Base-by-base conservation (phyloP, 2,329 filamentous ascomycete genomes). In the Acrocalymma vagum region DNA sequence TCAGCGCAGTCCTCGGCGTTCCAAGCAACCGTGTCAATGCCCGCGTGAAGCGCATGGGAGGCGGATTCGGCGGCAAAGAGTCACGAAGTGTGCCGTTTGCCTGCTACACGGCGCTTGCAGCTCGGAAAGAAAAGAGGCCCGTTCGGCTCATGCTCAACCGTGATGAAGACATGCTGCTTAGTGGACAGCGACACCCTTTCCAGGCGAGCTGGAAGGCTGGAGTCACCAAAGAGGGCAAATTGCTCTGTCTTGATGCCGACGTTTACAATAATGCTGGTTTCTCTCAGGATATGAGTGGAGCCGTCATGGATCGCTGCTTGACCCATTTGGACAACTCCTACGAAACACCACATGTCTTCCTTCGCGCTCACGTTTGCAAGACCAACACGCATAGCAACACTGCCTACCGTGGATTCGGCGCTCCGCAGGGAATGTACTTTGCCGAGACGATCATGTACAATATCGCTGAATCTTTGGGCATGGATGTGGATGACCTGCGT, bases 381-480 rank as follows among this genome's bases (percentile, higher is more conserved):
- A 97, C 93, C 0, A 97, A 97, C 65, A 97, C 90, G 0, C 90
- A 97, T 72, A 95, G 90, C 4, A 97, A 97, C 71, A 96, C 91
- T 4, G 93, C 93, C 0, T 97, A 96, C 78, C 85, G 93, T 58
- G 93, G 93, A 1, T 97, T 97, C 55, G 93, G 93, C 44, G 93
- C 93, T 0, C 93, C 93, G 1, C 93, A 97, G 67, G 94, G 93
- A 43, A 86, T 96, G 78, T 97, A 96, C 70, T 89, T 97, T 50
- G 84, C 86, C 5, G 93, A 97, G 70, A 85, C 81, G 4, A 91
- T 87, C 70, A 91, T 97, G 81, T 85, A 87, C 37, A 91, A 96
- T 65, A 82, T 95, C 29, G 90, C 94, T 1, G 93, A 97, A 65
- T 85, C 87, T 13, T 73, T 97, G n/a, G 81, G 81, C 3, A 94